phyloP scores from a whole-genome alignment of 78 protist species.

The Protostelium mycophagum region DNA sequence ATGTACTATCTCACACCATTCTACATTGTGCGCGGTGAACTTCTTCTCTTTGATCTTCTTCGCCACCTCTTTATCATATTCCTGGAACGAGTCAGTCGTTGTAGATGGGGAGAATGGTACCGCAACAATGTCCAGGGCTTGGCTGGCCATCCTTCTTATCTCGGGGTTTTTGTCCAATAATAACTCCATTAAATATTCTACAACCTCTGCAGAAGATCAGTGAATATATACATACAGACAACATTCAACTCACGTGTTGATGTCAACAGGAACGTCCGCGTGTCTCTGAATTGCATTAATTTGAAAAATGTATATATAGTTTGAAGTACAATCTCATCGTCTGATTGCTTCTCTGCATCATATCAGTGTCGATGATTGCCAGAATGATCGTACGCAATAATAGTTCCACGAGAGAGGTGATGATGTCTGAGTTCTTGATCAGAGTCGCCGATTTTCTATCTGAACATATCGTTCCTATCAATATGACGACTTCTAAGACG shows the following conservation, averaged over 20 bases:
- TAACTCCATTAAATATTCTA: neutral
- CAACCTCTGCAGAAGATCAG: neutral
- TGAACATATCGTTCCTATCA: neutral
- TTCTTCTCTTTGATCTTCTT: constrained; percentile 3
- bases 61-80: constrained; percentile 2
- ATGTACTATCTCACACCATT: constrained; percentile 7
- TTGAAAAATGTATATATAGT: neutral
- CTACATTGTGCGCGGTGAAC: constrained; percentile 6
- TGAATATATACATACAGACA: neutral
- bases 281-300: neutral
- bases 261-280: neutral
- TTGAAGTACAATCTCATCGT: constrained; percentile 28
- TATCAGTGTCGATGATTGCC: neutral
- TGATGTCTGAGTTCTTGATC: neutral
- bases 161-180: neutral
- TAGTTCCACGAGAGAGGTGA: neutral
- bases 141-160: neutral
- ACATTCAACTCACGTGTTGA: neutral
- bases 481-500: neutral
- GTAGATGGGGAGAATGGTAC: neutral
- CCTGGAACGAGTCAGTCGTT: neutral
- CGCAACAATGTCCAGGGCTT: constrained; percentile 3
- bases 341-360: constrained; percentile 4
- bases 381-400: neutral
- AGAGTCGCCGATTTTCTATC: neutral